phyloP scores from a whole-genome alignment of 352 stramenopile genomes.

The Globisporangium middletonii region DNA sequence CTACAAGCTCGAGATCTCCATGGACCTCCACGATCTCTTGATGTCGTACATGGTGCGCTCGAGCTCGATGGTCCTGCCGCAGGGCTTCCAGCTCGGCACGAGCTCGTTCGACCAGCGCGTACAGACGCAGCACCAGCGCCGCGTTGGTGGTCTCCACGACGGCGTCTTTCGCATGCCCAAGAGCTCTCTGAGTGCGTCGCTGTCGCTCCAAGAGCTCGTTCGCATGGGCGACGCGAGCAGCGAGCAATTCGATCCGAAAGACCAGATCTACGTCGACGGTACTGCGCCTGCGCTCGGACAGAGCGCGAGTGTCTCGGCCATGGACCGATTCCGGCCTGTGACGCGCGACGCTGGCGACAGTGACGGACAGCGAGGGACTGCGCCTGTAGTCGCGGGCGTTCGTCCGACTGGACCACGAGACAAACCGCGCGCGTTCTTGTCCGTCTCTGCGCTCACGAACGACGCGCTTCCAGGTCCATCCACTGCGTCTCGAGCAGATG shows the following conservation, averaged over 20 bases:
- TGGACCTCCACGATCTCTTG: slow-evolving; percentile 36
- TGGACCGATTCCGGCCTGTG: slow-evolving; percentile 36
- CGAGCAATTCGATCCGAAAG: slow-evolving; percentile 8
- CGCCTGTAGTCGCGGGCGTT: slow-evolving; percentile 27
- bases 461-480: not conserved
- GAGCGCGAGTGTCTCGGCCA: slow-evolving; percentile 29
- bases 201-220: slow-evolving; percentile 41
- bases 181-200: slow-evolving; percentile 17
- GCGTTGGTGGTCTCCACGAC: slow-evolving; percentile 44
- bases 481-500: not conserved
- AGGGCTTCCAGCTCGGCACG: slow-evolving; percentile 42
- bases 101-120: slow-evolving; percentile 45
- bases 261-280: slow-evolving; percentile 32
- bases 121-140: slow-evolving; percentile 28
- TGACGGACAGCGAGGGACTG: not conserved
- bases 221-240: not conserved
- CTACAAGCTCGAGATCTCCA: slow-evolving; percentile 71
- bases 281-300: slow-evolving; percentile 19
- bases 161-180: slow-evolving; percentile 31
- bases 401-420: slow-evolving; percentile 17
- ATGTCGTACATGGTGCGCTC: slow-evolving; percentile 56
- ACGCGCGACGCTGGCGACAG: slow-evolving; percentile 13
- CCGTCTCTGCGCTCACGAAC: slow-evolving; percentile 11
- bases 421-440: slow-evolving; percentile 19
- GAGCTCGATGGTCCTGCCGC: slow-evolving; percentile 47